Percentiles rank a stretch among this genome's conserved stretches.
Conservation (phyloP, 768 basidiomycete species). For the Boletus tomentosulus region DNA sequence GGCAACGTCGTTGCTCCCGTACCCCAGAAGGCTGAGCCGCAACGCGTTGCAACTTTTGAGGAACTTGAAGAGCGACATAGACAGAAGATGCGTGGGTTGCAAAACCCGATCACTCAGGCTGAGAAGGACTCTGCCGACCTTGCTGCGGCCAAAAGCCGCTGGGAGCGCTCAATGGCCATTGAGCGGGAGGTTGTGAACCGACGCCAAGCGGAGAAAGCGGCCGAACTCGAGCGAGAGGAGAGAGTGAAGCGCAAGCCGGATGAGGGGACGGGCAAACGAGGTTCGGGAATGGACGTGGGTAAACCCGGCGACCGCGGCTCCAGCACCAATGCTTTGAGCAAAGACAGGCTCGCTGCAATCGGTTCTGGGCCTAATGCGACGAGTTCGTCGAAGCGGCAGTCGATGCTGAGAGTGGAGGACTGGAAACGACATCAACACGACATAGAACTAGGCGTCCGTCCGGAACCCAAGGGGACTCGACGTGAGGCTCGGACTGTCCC, state of each 20-base stretch:
- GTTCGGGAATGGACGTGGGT: slow-evolving; percentile 31
- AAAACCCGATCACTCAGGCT: slow-evolving; percentile 78
- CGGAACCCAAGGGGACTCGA: slow-evolving; percentile 17
- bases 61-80: slow-evolving; percentile 84
- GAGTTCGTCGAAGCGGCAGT: slow-evolving; percentile 57
- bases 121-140: slow-evolving; percentile 75
- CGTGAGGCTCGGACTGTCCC: slow-evolving; percentile 31
- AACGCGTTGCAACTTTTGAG: slow-evolving; percentile 76
- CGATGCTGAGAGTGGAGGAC: slow-evolving; percentile 78
- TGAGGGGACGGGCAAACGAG: slow-evolving; percentile 38
- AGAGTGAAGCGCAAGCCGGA: slow-evolving; percentile 43
- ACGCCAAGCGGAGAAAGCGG: slow-evolving; percentile 68
- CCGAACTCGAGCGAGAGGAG: slow-evolving; percentile 45
- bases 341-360: slow-evolving; percentile 51
- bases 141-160: slow-evolving; percentile 70
- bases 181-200: slow-evolving; percentile 74
- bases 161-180: slow-evolving; percentile 71
- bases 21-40: slow-evolving; percentile 46
- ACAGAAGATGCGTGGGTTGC: slow-evolving; percentile 76
- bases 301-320: slow-evolving; percentile 37
- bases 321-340: slow-evolving; percentile 40
- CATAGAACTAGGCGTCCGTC: slow-evolving; percentile 30
- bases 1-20: slow-evolving; percentile 35
- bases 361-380: slow-evolving; percentile 26
- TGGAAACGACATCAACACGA: slow-evolving; percentile 76